Evolutionary conservation across 768 basidiomycete species (phyloP).

Genomic region (Pseudohyphozyma bogoriensis): DNA sequence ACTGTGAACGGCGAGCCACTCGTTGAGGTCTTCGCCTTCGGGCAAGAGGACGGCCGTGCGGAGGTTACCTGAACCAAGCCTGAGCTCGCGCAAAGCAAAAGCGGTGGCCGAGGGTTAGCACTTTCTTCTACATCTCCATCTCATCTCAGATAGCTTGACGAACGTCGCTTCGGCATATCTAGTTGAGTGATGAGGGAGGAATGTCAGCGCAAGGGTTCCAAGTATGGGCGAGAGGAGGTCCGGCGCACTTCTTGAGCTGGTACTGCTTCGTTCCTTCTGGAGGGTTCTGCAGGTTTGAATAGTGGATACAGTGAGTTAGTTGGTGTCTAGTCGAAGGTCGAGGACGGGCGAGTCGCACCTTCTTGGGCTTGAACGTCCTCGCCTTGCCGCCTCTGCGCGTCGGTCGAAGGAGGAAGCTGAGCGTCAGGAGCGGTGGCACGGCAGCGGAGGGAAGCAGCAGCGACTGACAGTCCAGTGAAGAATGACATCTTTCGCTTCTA

Average conservation of each 20-base stretch:
- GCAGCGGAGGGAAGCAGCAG: not conserved
- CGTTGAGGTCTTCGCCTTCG: slow-evolving; percentile 92
- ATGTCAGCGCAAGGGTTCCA: not conserved
- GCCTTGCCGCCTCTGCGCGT: slow-evolving; percentile 85
- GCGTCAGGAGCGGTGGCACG: slow-evolving; percentile 1
- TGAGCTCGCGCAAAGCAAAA: not conserved
- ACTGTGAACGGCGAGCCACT: slow-evolving; percentile 99
- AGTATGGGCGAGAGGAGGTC: not conserved
- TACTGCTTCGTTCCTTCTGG: slow-evolving; percentile 58
- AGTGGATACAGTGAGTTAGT: not conserved
- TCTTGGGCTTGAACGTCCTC: slow-evolving; percentile 91
- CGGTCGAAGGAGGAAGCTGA: not conserved
- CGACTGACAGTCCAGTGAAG: slow-evolving; percentile 17
- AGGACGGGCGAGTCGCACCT: slow-evolving; percentile 40
- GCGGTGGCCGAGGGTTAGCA: not conserved
- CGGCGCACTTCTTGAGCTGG: slow-evolving; percentile 73
- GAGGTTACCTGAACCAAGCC: slow-evolving; percentile 84
- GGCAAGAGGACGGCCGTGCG: slow-evolving; percentile 84
- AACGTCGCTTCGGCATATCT: slow-evolving; percentile 72
- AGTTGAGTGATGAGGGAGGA: not conserved
- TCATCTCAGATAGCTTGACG: not conserved
- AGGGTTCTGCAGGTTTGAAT: not conserved
- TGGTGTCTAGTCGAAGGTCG: not conserved
- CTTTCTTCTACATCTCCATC: not conserved
- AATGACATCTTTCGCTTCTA: slow-evolving; percentile 8